Conservation (phyloP, 441 rosid genomes). For the Melastoma candidum region DNA sequence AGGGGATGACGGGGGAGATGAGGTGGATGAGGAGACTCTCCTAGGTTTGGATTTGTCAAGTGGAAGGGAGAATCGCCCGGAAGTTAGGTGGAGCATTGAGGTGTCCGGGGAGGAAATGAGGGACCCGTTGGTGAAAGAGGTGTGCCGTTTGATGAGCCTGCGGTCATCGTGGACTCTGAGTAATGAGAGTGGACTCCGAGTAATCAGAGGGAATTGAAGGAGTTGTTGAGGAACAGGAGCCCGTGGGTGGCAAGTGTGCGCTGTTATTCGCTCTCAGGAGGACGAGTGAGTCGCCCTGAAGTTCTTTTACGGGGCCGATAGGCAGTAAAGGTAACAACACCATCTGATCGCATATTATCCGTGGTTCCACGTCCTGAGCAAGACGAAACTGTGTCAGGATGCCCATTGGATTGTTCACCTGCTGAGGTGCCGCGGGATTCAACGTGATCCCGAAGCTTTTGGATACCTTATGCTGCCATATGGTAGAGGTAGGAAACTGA, state of each 20-base stretch:
- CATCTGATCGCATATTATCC: slow-evolving; percentile 48
- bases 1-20: background rate
- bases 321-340: slow-evolving; percentile 86
- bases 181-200: slow-evolving; percentile 18
- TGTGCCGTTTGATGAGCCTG: slow-evolving; percentile 52
- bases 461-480: slow-evolving; percentile 65
- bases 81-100: slow-evolving; percentile 24
- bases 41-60: slow-evolving; percentile 15
- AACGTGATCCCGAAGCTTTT: slow-evolving; percentile 48
- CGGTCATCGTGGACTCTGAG: slow-evolving; percentile 67
- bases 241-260: slow-evolving; percentile 74
- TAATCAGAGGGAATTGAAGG: slow-evolving; percentile 42
- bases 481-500: slow-evolving; percentile 72
- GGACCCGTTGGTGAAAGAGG: slow-evolving; percentile 79
- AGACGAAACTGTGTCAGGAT: slow-evolving; percentile 77
- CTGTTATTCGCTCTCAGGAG: slow-evolving; percentile 52
- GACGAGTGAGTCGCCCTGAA: slow-evolving; percentile 76
- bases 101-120: slow-evolving; percentile 50
- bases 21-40: slow-evolving; percentile 12
- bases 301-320: slow-evolving; percentile 83
- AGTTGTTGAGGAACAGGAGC: slow-evolving; percentile 56
- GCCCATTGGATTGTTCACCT: slow-evolving; percentile 64
- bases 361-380: slow-evolving; percentile 76
- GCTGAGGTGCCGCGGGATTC: slow-evolving; percentile 55
- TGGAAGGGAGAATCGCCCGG: slow-evolving; percentile 19